Conservation (phyloP, 352 stramenopile genomes). For the Phytopythium aichiense region DNA sequence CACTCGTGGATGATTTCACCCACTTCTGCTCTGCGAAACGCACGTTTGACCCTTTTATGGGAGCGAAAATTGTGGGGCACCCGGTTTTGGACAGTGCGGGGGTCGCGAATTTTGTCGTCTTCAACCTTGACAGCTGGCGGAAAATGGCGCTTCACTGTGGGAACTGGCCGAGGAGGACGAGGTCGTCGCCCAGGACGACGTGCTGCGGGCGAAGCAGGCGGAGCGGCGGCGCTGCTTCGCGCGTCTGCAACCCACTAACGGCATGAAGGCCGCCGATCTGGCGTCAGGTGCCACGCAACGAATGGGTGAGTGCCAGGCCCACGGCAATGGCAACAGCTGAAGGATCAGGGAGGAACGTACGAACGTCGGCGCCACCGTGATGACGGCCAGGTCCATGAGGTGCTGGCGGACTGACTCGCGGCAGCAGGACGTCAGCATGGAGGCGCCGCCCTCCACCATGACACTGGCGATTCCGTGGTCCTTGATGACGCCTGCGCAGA, state of each 20-base stretch:
- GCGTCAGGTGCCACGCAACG: not conserved
- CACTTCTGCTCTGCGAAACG: not conserved
- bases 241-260: conserved; percentile 24
- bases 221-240: conserved; percentile 16
- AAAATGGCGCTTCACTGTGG: not conserved
- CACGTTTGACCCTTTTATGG: not conserved
- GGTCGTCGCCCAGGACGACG: conserved; percentile 32
- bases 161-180: conserved; percentile 46
- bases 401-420: conserved; percentile 24
- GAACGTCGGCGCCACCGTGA: conserved; percentile 81
- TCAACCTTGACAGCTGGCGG: not conserved
- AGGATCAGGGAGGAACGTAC: conserved; percentile 28
- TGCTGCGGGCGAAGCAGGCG: conserved; percentile 29
- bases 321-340: conserved; percentile 4
- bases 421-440: conserved; percentile 74
- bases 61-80: not conserved
- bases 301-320: not conserved
- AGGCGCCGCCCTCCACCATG: conserved; percentile 82
- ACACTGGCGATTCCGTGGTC: conserved; percentile 47
- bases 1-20: not conserved
- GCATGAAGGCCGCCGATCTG: conserved; percentile 63
- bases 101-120: not conserved
- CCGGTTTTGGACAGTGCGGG: not conserved
- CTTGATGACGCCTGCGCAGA: conserved; percentile 27
- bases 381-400: conserved; percentile 63